Evolutionary conservation across 352 stramenopile genomes (phyloP), one percentile per base, ranked within the genome.

Genomic region (Phytophthora syringae): DNA sequence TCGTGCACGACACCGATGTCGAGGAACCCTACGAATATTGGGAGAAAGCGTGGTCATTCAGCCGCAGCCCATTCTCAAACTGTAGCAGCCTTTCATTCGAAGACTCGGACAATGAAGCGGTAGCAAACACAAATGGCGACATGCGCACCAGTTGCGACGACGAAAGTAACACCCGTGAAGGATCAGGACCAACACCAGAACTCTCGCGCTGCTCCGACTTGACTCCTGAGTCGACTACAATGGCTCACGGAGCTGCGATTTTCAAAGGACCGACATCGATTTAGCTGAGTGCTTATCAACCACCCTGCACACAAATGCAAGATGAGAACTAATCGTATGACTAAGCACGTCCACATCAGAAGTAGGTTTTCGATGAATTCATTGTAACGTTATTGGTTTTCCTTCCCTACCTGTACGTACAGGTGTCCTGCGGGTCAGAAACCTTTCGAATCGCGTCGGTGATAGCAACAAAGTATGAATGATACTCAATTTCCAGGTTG

Each of bases 381-480:
- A 5, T 37, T n/a, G n/a, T n/a, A n/a, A n/a, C n/a, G n/a, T n/a
- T n/a, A n/a, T n/a, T n/a, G n/a, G n/a, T n/a, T n/a, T n/a, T n/a
- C n/a, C n/a, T n/a, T n/a, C n/a, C n/a, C n/a, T n/a, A n/a, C n/a
- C n/a, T n/a, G n/a, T n/a, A n/a, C n/a, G 43, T 56, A n/a, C 63
- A 71, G n/a, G 28, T 61, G 13, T 71, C 63, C 42, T 71, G 48
- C 1, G 55, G 55, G 20, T 71, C 63, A 3, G 62, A 43, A 30
- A 52, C 43, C 20, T 71, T 60, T 27, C 48, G 55, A 3, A 61
- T 45, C 10, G 37, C 39, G 39, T 71, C 63, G 18, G 42, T 62
- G 30, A 60, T 54, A 25, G 32, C 48, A 30, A 60, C 21, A 12
- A 62, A 66, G 43, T 58, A 71, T 4, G 24, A 24, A 20, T 72